These are phyloP conservation scores for Podospora didyma DNA, from an alignment of 495 filamentous ascomycete genomes.

Conservation along the genomic window DNA sequence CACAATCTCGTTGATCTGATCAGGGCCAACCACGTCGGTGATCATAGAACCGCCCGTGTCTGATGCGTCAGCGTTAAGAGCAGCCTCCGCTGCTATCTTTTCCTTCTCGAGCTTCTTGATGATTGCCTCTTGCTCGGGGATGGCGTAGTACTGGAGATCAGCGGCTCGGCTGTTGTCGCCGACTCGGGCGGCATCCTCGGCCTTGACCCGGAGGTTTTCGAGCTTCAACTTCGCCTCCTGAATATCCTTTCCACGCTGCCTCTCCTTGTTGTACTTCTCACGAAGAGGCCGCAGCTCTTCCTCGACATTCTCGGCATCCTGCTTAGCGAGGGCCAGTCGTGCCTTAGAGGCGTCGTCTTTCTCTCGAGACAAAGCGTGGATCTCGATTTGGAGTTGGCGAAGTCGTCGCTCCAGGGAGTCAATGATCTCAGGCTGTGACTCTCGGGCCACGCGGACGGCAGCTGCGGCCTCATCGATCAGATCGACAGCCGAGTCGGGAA, in stretches of 20 bases:
- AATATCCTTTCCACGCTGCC: constrained; percentile 79
- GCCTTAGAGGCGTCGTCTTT: constrained; percentile 88
- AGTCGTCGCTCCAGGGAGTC: constrained; percentile 86
- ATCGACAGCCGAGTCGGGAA: constrained; percentile 95
- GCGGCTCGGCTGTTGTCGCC: constrained; percentile 79
- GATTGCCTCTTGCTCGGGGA: constrained; percentile 78
- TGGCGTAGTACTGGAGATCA: constrained; percentile 94
- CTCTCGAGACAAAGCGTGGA: constrained; percentile 87
- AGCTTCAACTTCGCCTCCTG: constrained; percentile 97
- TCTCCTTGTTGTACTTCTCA: constrained; percentile 93
- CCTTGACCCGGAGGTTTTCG: constrained; percentile 79
- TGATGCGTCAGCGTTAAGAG: constrained; percentile 58
- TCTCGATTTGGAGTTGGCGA: constrained; percentile 92
- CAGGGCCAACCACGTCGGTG: constrained; percentile 89
- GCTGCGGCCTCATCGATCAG: constrained; percentile 94
- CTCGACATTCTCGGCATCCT: constrained; percentile 84
- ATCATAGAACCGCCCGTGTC: constrained; percentile 64
- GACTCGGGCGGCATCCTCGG: constrained; percentile 83
- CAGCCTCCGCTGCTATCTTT: constrained; percentile 71
- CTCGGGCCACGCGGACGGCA: constrained; percentile 86
- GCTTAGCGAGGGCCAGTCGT: constrained; percentile 75
- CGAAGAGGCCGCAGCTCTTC: constrained; percentile 89
- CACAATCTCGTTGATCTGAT: constrained; percentile 99
- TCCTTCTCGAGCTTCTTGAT: constrained; percentile 79
- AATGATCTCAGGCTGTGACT: constrained; percentile 91